Evolutionary conservation across 192 early-diverging fungal genomes (phyloP).

Genomic region (Gorgonomyces haynaldii): DNA sequence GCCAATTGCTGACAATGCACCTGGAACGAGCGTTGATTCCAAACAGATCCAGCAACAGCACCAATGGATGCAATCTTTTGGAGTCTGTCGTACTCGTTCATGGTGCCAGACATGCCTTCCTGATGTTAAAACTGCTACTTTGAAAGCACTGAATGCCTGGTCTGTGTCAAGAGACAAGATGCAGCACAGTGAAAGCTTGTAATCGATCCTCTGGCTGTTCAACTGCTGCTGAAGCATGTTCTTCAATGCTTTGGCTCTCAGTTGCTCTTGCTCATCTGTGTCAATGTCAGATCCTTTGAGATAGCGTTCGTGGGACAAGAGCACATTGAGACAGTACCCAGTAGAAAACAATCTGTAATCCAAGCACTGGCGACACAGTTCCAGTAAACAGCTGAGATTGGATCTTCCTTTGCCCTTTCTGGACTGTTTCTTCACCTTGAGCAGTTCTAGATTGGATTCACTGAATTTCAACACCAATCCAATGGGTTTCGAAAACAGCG

Average conservation of each 20-base stretch:
- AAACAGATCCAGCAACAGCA: slow-evolving; percentile 38
- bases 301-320: background rate
- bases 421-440: background rate
- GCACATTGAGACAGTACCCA: background rate
- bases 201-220: slow-evolving; percentile 26
- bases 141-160: slow-evolving; percentile 23
- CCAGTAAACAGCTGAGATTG: background rate
- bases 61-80: slow-evolving; percentile 47
- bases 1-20: slow-evolving; percentile 45
- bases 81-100: slow-evolving; percentile 28
- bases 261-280: background rate
- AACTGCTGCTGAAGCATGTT: slow-evolving; percentile 15
- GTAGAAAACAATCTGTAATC: background rate
- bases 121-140: slow-evolving; percentile 10
- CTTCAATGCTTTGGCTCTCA: background rate
- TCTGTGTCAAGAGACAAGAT: slow-evolving; percentile 22
- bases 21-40: slow-evolving; percentile 55
- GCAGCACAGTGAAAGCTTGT: slow-evolving; percentile 27
- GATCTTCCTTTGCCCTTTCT: slow-evolving; percentile 1
- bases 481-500: too few relatives aligned
- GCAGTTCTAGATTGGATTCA: too few relatives aligned
- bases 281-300: background rate
- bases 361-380: background rate
- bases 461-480: too few relatives aligned
- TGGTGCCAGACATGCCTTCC: slow-evolving; percentile 20